A percentile compares a stretch with the other conserved stretches of the same genome.
phyloP scores from a whole-genome alignment of 345 rosid genomes.

The Murraya paniculata region DNA sequence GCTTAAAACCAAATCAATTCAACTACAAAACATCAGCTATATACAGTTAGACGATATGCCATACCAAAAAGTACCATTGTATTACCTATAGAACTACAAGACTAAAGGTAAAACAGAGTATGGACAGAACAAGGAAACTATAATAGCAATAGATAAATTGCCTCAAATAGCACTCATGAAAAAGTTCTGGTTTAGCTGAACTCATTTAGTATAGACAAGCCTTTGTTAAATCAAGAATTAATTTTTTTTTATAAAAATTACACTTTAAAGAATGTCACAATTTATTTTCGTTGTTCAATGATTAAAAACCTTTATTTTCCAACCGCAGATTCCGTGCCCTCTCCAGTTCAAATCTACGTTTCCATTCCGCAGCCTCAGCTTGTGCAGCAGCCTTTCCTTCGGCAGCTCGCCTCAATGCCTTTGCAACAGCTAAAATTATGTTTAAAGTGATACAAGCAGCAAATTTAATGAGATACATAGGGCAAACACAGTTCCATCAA shows the following conservation, averaged over 20 bases:
- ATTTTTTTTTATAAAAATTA: background rate
- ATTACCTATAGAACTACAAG: background rate
- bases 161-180: background rate
- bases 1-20: background rate
- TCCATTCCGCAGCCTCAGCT: slow-evolving; percentile 99
- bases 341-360: slow-evolving; percentile 88
- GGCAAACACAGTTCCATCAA: background rate
- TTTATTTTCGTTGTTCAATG: slow-evolving; percentile 8
- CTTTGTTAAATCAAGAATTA: background rate
- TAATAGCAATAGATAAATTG: background rate
- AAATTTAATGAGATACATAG: slow-evolving; percentile 8
- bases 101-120: background rate
- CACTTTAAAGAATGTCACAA: background rate
- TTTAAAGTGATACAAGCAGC: slow-evolving; percentile 13
- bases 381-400: slow-evolving; percentile 98
- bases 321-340: slow-evolving; percentile 48
- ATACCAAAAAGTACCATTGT: background rate
- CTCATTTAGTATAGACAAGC: background rate
- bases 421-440: slow-evolving; percentile 80
- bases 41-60: background rate
- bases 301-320: slow-evolving; percentile 60
- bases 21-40: background rate
- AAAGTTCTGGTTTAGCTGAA: background rate
- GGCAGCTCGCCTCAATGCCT: slow-evolving; percentile 87
- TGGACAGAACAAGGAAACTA: background rate